phyloP scores from a whole-genome alignment of 441 rosid species.

The Croton setiger region DNA sequence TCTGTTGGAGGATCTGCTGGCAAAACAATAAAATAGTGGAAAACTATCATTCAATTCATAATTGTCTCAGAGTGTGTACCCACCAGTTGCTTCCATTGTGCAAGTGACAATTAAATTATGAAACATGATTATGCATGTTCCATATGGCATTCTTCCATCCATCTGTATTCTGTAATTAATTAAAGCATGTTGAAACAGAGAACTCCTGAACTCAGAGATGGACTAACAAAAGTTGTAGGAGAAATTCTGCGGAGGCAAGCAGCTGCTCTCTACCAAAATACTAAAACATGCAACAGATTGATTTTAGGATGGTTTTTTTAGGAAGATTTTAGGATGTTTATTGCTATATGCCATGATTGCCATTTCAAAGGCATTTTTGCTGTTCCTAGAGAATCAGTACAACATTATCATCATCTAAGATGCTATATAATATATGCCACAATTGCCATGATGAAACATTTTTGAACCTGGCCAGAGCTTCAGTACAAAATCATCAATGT shows the following conservation, averaged over 20 bases:
- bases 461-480: no score
- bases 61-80: background rate
- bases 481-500: no score
- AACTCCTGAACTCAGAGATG: background rate
- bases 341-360: background rate
- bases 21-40: background rate
- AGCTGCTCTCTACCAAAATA: background rate
- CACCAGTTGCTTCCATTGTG: background rate
- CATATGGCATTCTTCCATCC: background rate
- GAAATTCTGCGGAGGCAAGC: background rate
- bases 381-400: background rate
- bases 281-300: background rate
- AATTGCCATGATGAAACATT: no score
- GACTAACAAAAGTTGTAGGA: background rate
- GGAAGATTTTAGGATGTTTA: background rate
- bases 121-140: background rate
- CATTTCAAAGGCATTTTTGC: background rate
- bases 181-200: background rate
- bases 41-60: background rate
- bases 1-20: constrained; percentile 52
- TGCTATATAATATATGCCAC: no score
- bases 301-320: no score
- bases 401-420: background rate
- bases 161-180: background rate
- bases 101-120: background rate